Percentiles rank a stretch among this genome's conserved stretches.
phyloP scores from a whole-genome alignment of 768 basidiomycete genomes.

The Pleurotus sapidus region DNA sequence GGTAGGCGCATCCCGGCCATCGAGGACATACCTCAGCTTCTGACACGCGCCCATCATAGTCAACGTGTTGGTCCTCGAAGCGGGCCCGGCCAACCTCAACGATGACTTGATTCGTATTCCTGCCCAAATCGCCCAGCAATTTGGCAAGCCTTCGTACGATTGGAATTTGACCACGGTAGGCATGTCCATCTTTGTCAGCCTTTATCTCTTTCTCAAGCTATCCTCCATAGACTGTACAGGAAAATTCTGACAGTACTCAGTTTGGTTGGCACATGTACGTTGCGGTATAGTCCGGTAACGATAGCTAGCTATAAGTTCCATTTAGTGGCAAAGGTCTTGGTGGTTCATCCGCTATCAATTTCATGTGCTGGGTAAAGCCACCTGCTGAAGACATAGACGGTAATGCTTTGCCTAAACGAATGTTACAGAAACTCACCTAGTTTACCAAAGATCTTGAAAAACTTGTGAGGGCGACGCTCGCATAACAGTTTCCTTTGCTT shows the following conservation, averaged over 20 bases:
- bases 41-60: background rate
- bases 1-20: background rate
- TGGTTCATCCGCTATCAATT: constrained; percentile 18
- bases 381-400: constrained; percentile 15
- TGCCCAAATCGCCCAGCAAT: constrained; percentile 10
- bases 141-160: constrained; percentile 17
- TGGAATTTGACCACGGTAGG: constrained; percentile 11
- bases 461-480: constrained; percentile 1
- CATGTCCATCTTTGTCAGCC: background rate
- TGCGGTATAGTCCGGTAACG: background rate
- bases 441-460: constrained; percentile 10
- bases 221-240: constrained; percentile 11
- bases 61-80: constrained; percentile 15
- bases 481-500: constrained; percentile 2
- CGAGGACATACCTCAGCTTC: background rate
- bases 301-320: too few relatives aligned
- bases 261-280: constrained; percentile 13
- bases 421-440: background rate
- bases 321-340: constrained; percentile 19
- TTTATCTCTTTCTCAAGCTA: background rate
- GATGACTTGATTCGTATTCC: constrained; percentile 12
- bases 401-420: background rate
- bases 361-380: constrained; percentile 14
- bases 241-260: constrained; percentile 1
- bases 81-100: constrained; percentile 12